Percentiles rank a stretch among this genome's conserved stretches.
Conservation (phyloP, 1,284 basidiomycete species). For the Ceratobasidium papillatum region DNA sequence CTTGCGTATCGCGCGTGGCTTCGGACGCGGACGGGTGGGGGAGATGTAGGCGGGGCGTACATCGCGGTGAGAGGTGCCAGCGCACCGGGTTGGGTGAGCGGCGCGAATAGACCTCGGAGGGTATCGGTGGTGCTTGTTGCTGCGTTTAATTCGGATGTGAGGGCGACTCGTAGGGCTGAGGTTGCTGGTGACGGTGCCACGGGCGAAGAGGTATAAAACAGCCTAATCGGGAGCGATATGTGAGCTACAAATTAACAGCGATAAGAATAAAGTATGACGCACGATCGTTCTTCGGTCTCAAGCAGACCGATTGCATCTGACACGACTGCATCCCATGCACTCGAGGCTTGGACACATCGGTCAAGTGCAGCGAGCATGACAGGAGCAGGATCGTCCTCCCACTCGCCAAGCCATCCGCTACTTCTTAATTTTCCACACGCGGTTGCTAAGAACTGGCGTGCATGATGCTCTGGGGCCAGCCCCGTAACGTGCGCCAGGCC, state of each 20-base stretch:
- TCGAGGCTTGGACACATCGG: conserved; percentile 69
- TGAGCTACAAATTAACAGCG: conserved; percentile 37
- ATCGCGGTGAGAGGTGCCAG: conserved; percentile 79
- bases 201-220: conserved; percentile 53
- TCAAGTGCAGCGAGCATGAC: conserved; percentile 66
- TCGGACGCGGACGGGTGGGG: conserved; percentile 22
- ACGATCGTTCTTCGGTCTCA: conserved; percentile 75
- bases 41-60: conserved; percentile 71
- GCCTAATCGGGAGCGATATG: conserved; percentile 29
- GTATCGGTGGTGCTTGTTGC: conserved; percentile 81
- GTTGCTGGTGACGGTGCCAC: conserved; percentile 53
- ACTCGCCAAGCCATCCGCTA: conserved; percentile 32
- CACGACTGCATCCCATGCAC: conserved; percentile 74
- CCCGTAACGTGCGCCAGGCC: conserved; percentile 21
- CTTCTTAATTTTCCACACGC: conserved; percentile 33
- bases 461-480: conserved; percentile 23
- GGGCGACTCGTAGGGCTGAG: conserved; percentile 68
- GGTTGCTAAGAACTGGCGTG: conserved; percentile 11
- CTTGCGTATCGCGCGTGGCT: conserved; percentile 48
- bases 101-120: conserved; percentile 75
- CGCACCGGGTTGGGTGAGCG: conserved; percentile 72
- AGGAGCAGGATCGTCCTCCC: conserved; percentile 26
- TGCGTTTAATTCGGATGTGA: conserved; percentile 74
- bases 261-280: conserved; percentile 39
- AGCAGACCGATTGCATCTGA: conserved; percentile 69